Evolutionary conservation across 331 rosid species (phyloP), one percentile per base, ranked within the genome.

Genomic region (Telfairia occidentalis): DNA sequence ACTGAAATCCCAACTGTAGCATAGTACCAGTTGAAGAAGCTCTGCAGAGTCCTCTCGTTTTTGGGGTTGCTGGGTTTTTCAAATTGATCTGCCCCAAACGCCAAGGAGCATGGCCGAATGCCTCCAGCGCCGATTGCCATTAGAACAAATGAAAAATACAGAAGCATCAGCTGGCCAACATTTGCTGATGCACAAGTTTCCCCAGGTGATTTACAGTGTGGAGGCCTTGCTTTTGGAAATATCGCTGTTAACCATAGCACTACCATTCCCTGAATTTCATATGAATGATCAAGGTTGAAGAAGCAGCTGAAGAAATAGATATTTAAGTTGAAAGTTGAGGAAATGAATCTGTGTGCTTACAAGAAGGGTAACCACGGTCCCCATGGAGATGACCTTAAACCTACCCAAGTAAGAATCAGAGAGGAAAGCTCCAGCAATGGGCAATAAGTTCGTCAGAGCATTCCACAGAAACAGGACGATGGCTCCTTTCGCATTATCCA

Each of bases 1-100:
- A 86, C 42, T 5, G 96, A 86, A 46, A 89, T 7, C 7, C 98
- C 95, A 69, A 89, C 89, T 0, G 92, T 85, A 45, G 82, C 90
- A 76, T 91, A 88, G 49, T 91, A 93, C 98, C 98, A 91, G 73
- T 82, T 87, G 83, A 93, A 91, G 83, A 93, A 89, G 78, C 86
- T 88, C 70, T 78, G 88, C 83, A 89, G 23, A 61, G 45, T 38
- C 37, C 82, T 77, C 46, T 79, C 87, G 11, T 86, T 91, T 2
- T 79, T 37, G 2, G 78, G 88, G 74, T 79, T 82, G 42, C 87
- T 81, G 0, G 89, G 86, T 28, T 85, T 75, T 84, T 78, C 55
- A 0, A 89, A 24, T 79, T 88, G 92, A 70, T 94, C 89, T 18
- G 95, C 96, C 1, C 87, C 90, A 50, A 89, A 91, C 40, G 94